These are phyloP conservation scores for Stylosanthes scabra DNA, from an alignment of 331 rosid genomes.

Conservation along the genomic window DNA sequence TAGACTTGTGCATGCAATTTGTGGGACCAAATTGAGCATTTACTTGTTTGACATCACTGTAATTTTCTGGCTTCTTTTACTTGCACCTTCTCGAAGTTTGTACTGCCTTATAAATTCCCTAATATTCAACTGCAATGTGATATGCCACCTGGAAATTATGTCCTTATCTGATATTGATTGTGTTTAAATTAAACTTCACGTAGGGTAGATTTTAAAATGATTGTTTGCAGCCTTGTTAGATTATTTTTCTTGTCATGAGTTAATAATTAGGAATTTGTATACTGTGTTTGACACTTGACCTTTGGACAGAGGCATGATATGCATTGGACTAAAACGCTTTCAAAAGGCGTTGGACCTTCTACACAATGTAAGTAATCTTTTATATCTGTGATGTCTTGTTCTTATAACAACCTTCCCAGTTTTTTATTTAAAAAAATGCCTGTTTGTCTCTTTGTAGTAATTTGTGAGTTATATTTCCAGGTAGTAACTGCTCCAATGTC, in stretches of 20 bases:
- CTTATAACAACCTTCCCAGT: not conserved
- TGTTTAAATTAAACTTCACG: conserved; percentile 4
- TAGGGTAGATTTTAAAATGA: not conserved
- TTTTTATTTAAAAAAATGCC: not conserved
- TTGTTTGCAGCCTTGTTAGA: conserved; percentile 1
- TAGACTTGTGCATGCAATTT: too few relatives aligned
- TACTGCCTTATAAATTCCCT: not conserved
- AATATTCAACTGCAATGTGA: conserved; percentile 9
- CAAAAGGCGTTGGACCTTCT: conserved; percentile 95
- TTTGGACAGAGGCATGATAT: conserved; percentile 84
- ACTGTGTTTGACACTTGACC: conserved; percentile 39
- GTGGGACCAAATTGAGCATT: too few relatives aligned
- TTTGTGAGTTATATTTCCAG: conserved; percentile 53
- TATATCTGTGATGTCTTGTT: conserved; percentile 29
- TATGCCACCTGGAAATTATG: conserved; percentile 1
- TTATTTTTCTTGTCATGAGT: conserved; percentile 20
- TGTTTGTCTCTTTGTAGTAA: conserved; percentile 16
- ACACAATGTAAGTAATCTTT: conserved; percentile 68
- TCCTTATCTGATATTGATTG: not conserved
- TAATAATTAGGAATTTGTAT: conserved; percentile 28
- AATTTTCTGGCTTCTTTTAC: not conserved
- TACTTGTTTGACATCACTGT: too few relatives aligned
- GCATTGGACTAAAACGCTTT: conserved; percentile 85
- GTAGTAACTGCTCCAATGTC: conserved; percentile 97
- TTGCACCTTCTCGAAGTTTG: not conserved